Evolutionary conservation across 345 rosid species (phyloP).

Genomic region (Sonneratia alba): DNA sequence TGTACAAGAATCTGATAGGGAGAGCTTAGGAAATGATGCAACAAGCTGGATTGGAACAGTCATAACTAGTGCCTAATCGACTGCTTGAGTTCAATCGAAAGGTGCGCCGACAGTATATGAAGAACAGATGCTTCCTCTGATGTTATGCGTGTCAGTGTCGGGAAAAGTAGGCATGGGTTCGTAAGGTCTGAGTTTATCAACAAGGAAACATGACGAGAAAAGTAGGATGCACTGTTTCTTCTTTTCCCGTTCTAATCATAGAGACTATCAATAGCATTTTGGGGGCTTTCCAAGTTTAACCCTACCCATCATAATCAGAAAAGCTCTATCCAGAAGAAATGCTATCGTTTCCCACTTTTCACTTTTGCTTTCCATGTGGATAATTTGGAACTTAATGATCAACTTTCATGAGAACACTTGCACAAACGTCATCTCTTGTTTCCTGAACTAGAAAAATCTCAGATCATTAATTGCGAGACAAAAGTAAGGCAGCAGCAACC

Average conservation of each 20-base stretch:
- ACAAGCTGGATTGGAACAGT: no score
- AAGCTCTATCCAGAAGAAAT: background rate
- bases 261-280: background rate
- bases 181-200: background rate
- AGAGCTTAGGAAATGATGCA: background rate
- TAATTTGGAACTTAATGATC: background rate
- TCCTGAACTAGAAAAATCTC: background rate
- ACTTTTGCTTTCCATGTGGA: background rate
- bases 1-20: background rate
- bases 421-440: background rate
- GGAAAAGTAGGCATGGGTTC: background rate
- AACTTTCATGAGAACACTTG: background rate
- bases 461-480: background rate
- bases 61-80: no score
- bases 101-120: background rate
- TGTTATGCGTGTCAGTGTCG: background rate
- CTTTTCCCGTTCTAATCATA: constrained; percentile 3
- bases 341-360: background rate
- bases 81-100: no score
- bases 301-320: background rate
- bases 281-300: background rate
- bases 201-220: constrained; percentile 8
- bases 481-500: background rate
- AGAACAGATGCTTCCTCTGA: background rate
- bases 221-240: background rate